These are phyloP conservation scores for Dioscorea zingiberensis DNA, from an alignment of 106 monocot genomes.

Conservation along the genomic window DNA sequence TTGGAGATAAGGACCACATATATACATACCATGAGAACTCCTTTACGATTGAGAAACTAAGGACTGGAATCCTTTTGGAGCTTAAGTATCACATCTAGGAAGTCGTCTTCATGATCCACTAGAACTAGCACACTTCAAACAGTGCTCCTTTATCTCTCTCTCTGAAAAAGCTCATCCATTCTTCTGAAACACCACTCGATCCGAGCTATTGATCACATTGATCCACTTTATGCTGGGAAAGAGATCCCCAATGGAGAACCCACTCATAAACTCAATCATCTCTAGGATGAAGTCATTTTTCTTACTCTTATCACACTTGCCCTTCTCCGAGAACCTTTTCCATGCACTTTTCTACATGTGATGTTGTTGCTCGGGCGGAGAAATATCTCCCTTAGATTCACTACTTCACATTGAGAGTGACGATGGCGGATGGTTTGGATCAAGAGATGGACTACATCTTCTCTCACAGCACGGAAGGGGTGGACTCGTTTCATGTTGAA, in stretches of 20 bases:
- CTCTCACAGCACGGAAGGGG: not conserved
- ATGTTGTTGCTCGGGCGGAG: conserved; percentile 9
- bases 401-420: not conserved
- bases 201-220: conserved; percentile 7
- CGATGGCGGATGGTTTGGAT: not conserved
- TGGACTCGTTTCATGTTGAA: conserved; percentile 4
- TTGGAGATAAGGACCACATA: too few species aligned
- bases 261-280: conserved; percentile 5
- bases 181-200: conserved; percentile 8
- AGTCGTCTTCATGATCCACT: not conserved
- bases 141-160: conserved; percentile 11
- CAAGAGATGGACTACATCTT: conserved; percentile 6
- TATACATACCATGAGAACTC: conserved; percentile 15
- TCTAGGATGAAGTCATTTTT: conserved; percentile 13
- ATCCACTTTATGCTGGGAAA: conserved; percentile 23
- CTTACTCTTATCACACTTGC: not conserved
- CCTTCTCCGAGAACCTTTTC: conserved; percentile 1
- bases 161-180: conserved; percentile 21
- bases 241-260: conserved; percentile 18
- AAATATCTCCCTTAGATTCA: conserved; percentile 25
- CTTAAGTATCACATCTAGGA: conserved; percentile 3
- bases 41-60: conserved; percentile 20
- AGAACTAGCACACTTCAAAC: not conserved
- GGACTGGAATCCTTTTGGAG: conserved; percentile 9
- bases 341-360: conserved; percentile 9